Conservation (phyloP, 345 rosid species). For the Dipteronia sinensis region DNA sequence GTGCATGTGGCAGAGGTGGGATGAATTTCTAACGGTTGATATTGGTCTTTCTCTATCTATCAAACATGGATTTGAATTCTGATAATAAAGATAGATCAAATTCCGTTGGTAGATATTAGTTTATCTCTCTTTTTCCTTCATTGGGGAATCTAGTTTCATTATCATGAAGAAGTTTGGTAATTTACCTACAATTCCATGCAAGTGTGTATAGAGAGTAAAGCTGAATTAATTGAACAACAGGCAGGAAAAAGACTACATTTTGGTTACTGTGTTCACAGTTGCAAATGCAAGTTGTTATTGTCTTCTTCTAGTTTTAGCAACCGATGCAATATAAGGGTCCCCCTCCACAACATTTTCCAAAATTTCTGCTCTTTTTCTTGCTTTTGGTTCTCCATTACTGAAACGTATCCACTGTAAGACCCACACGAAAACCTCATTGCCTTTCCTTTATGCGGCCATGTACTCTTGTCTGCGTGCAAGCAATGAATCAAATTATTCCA, state of each 20-base stretch:
- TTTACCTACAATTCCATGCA: not conserved
- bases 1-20: not conserved
- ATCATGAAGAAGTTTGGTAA: not conserved
- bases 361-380: not conserved
- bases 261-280: not conserved
- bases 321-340: constrained; percentile 17
- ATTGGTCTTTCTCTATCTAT: not conserved
- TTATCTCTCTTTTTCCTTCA: not conserved
- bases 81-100: not conserved
- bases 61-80: not conserved
- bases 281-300: constrained; percentile 22
- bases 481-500: not conserved
- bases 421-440: not conserved
- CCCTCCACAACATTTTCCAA: not conserved
- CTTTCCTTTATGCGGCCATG: not conserved
- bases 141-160: constrained; percentile 18
- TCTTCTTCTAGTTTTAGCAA: constrained; percentile 13
- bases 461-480: not conserved
- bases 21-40: not conserved
- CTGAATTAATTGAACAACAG: not conserved
- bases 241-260: not conserved
- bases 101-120: constrained; percentile 16
- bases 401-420: constrained; percentile 21
- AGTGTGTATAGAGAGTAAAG: not conserved
- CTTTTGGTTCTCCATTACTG: constrained; percentile 38